Evolutionary conservation across 78 protist genomes (phyloP), one percentile per base, ranked within the genome.

Genomic region (Cavenderia fasciculata): DNA sequence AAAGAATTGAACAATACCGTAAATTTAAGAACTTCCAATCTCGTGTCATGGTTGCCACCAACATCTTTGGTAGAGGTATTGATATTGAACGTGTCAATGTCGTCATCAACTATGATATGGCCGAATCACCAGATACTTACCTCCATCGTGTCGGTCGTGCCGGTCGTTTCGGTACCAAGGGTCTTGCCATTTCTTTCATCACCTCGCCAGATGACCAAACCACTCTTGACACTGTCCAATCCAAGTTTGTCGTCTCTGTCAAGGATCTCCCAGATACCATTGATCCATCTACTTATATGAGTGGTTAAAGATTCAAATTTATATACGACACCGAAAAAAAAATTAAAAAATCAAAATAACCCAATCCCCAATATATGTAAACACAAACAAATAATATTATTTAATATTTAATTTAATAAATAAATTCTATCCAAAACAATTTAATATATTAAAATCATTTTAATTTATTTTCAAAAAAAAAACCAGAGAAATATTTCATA

Each of bases 91-190:
- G 97, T 16, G 99, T 98, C 82, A 97, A 98, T 95, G 89, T 98
- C 49, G 99, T 97, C 51, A 86, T 99, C 95, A 99, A 99, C 94
- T 99, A 95, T 71, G 99, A 99, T 96, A 97, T 99, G 99, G 98
- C 99, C 29, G 93, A 69, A 14, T 23, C 62, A 63, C 29, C 96
- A 23, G 99, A 99, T 86, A 59, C 97, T 8, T 99, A 99, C 85
- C 95, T 98, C 34, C 99, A 99, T 92, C 76, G 99, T 62, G 98
- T 99, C 6, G 99, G 99, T 31, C 95, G 99, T 51, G 98, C 99
- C 16, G 99, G 99, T 23, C 96, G 99, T 21, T 99, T 99, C 43
- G 99, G 99, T 57, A 99, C 99, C 82, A 97, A 97, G 78, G 99
- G 99, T 44, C 94, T 99, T 2, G 99, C 99, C 44, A 95, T 99